Evolutionary conservation across 2,329 filamentous ascomycete genomes (phyloP), one percentile per base, ranked within the genome.

Genomic region (Colletotrichum sp.): DNA sequence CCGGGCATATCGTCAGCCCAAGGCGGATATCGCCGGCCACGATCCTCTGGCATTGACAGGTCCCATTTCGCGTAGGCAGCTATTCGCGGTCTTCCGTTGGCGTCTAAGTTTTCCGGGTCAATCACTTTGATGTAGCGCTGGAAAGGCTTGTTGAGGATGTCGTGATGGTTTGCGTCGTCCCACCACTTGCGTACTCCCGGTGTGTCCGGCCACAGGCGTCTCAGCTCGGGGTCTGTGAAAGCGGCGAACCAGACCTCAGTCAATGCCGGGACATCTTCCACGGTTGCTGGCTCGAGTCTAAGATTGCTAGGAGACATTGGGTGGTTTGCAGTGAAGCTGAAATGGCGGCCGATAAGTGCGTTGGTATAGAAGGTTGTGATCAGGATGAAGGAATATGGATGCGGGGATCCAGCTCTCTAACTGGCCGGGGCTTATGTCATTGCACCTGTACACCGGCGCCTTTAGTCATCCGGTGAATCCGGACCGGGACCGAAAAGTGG

Each of bases 61-160:
- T 77, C 73, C 67, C 76, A 77, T 44, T 77, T 77, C 5, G 76
- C 73, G 36, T 52, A 77, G 6, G 73, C 76, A 12, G 69, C 70
- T 16, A 77, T 64, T 21, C 76, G 75, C 16, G 62, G 32, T 13
- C 69, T 16, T 9, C 66, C 62, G 2, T 28, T 24, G 16, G 26
- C 28, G 21, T 76, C 73, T 2, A 26, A 9, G 21, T 18, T 26
- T 13, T n/a, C 32, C 0, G 65, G 30, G 6, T 76, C 76, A 39
- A 77, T 26, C 6, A 77, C 69, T 26, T 76, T 76, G 55, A 77
- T 12, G 16, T 70, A 76, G 7, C 65, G 65, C 69, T 76, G 76
- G 44, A 69, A 69, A 3, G 73, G 62, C 30, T 69, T 76, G 52
- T 55, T 63, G 36, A 52, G 8, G 18, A 77, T 57, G 34, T 77